phyloP scores from a whole-genome alignment of 2,329 filamentous ascomycete species.

The Alternaria burnsii region DNA sequence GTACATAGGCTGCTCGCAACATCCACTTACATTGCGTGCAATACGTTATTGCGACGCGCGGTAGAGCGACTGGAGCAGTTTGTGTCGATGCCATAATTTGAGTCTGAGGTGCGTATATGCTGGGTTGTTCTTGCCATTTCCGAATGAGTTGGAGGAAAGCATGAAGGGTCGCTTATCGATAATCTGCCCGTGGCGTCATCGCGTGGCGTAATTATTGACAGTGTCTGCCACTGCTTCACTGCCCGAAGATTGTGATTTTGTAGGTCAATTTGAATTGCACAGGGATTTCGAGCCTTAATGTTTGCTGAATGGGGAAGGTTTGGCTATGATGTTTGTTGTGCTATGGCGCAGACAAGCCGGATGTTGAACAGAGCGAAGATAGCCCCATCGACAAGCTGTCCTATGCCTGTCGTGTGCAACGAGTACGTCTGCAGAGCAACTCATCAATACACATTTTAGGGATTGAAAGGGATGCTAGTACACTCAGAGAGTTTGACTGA shows the following conservation, averaged over 20 bases:
- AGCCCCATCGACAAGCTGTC: neutral
- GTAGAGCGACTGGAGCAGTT: conserved; percentile 56
- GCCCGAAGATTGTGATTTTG: neutral
- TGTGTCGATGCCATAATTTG: conserved; percentile 36
- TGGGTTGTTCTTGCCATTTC: neutral
- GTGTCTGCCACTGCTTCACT: neutral
- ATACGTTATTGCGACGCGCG: conserved; percentile 85
- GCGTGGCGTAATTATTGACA: neutral
- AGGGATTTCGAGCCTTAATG: neutral
- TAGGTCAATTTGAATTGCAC: neutral
- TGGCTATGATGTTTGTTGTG: neutral
- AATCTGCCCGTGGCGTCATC: conserved; percentile 12
- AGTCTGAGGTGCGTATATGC: neutral
- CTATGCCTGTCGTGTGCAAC: neutral
- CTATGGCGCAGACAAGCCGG: neutral
- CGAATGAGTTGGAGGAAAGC: neutral
- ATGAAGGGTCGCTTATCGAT: conserved; percentile 18
- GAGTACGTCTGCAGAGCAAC: too few relatives aligned
- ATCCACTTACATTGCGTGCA: conserved; percentile 97
- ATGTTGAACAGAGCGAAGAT: neutral
- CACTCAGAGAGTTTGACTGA: neutral
- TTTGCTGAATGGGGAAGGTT: neutral
- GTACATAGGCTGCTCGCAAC: conserved; percentile 83
- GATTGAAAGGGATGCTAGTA: neutral
- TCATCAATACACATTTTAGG: neutral